Evolutionary conservation across 2,329 filamentous ascomycete species (phyloP), one percentile per base, ranked within the genome.

Genomic region (Aureobasidium sp.): DNA sequence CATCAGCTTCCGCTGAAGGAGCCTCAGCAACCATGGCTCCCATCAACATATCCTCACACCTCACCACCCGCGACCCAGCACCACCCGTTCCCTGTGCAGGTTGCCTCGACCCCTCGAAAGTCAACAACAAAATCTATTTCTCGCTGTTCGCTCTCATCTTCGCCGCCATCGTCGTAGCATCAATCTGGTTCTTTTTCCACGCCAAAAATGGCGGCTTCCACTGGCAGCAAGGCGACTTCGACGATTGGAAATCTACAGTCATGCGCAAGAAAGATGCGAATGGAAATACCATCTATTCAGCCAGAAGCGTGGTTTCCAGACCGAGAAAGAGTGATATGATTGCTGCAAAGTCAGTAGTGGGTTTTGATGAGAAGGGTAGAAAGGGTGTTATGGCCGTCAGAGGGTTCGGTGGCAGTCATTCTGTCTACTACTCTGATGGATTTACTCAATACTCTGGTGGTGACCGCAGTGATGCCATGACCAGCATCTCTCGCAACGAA

Each of bases 141-240:
- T 91, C 91, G 0, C 83, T 98, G 1, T 97, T 98, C 76, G 95
- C 93, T 15, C 78, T 98, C 23, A 89, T 98, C 61, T 94, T 93
- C 40, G 90, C 90, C 0, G 88, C 82, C 38, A 92, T 98, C 75
- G 92, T 96, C 29, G 67, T 93, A 4, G 87, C 85, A 0, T 88
- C 86, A 29, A 94, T 98, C 75, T 99, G 96, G 95, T 98, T 99
- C 87, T 98, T 99, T 87, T 97, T 97, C 86, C 97, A 93, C 92
- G 95, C 95, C 66, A 95, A 93, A 81, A 97, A 98, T 73, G 96
- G 96, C 68, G 96, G 96, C 18, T 98, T 98, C 82, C 84, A 92
- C 69, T 98, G 94, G 85, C 87, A 87, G 54, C 83, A 97, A 69
- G 85, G 89, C 42, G 96, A 99, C 80, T 99, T 96, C 95, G 95